phyloP scores from a whole-genome alignment of 306 rosid genomes.

The Rosa persica region DNA sequence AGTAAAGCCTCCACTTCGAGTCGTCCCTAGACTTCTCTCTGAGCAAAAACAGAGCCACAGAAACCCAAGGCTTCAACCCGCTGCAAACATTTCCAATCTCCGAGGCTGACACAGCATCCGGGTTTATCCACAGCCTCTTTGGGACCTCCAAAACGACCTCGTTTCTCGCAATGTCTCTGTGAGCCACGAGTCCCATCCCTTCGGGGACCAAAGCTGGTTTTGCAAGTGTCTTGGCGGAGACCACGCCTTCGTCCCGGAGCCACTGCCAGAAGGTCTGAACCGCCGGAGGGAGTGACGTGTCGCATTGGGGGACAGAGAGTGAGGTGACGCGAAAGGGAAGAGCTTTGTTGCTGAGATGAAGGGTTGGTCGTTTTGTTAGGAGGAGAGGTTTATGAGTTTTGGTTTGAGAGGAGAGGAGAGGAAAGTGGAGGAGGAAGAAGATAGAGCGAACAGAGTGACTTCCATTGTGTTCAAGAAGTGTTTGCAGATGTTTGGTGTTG shows the following conservation, averaged over 20 bases:
- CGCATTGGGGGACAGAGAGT: slow-evolving; percentile 49
- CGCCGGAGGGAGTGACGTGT: slow-evolving; percentile 53
- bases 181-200: slow-evolving; percentile 76
- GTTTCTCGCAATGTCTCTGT: slow-evolving; percentile 59
- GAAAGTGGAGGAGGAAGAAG: slow-evolving; percentile 36
- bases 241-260: slow-evolving; percentile 76
- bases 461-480: slow-evolving; percentile 26
- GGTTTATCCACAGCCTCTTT: slow-evolving; percentile 88
- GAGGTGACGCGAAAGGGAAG: slow-evolving; percentile 30
- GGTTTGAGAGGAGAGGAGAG: slow-evolving; percentile 18
- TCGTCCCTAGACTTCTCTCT: slow-evolving; percentile 64
- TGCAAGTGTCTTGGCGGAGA: slow-evolving; percentile 71
- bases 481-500: neutral
- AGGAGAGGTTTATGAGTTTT: slow-evolving; percentile 21
- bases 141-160: slow-evolving; percentile 93
- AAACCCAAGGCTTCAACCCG: slow-evolving; percentile 84
- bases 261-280: slow-evolving; percentile 84
- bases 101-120: slow-evolving; percentile 81
- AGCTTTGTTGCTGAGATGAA: neutral
- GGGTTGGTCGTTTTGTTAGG: slow-evolving; percentile 12
- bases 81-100: slow-evolving; percentile 74
- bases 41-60: slow-evolving; percentile 73
- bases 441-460: slow-evolving; percentile 27
- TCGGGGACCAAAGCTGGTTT: slow-evolving; percentile 70
- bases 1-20: slow-evolving; percentile 72